These are phyloP conservation scores for Chalciporus chontae DNA, from an alignment of 768 basidiomycete genomes.

Conservation along the genomic window DNA sequence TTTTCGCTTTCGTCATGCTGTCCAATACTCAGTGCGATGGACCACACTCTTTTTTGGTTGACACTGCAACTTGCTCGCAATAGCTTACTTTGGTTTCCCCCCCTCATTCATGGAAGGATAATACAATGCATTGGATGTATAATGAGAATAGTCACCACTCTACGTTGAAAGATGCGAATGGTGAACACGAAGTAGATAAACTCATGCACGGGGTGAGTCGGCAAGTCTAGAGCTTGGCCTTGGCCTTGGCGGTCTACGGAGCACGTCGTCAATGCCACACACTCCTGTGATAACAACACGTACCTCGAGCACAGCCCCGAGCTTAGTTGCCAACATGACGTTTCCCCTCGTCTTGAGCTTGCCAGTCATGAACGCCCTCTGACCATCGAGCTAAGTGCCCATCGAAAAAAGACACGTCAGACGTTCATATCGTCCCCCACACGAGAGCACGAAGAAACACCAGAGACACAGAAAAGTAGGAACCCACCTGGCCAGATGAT, in stretches of 20 bases:
- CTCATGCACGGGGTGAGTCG: background rate
- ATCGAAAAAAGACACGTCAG: background rate
- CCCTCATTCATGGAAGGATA: background rate
- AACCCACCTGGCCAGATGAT: slow-evolving; percentile 64
- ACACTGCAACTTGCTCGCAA: background rate
- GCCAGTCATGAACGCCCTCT: slow-evolving; percentile 96
- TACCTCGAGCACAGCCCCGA: slow-evolving; percentile 80
- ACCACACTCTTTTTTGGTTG: slow-evolving; percentile 8
- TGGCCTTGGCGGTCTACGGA: slow-evolving; percentile 31
- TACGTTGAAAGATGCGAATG: background rate
- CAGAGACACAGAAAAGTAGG: too few species aligned
- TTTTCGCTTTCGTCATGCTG: background rate
- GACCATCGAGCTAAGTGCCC: slow-evolving; percentile 65
- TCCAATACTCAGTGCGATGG: slow-evolving; percentile 1
- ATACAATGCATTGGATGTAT: slow-evolving; percentile 9
- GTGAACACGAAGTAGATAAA: background rate
- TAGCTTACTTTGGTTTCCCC: background rate
- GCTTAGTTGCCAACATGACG: slow-evolving; percentile 92
- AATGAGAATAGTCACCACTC: slow-evolving; percentile 20
- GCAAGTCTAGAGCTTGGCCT: slow-evolving; percentile 41
- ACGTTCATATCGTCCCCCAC: background rate
- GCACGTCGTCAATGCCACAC: background rate
- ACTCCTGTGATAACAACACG: slow-evolving; percentile 2
- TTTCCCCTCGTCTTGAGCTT: slow-evolving; percentile 91
- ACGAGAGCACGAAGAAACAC: too few species aligned